Base-by-base conservation (phyloP, 2,329 filamentous ascomycete species). In the Arthrinium phaeospermum region DNA sequence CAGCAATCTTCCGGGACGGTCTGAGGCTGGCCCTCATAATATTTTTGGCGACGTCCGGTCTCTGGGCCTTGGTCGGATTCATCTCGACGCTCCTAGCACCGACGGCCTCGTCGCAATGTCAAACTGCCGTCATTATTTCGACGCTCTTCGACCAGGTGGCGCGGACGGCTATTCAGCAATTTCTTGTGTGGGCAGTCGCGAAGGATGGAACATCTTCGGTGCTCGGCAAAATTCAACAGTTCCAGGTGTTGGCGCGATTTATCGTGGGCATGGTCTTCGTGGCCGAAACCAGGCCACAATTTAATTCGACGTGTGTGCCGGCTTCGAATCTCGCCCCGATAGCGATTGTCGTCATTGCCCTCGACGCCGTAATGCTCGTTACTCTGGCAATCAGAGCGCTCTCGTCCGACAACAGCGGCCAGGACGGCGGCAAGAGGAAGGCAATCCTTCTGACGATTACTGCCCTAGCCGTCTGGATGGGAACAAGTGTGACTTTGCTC, bases 11-110 rank as follows among this genome's bases (percentile, higher is more conserved):
- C 78, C 85, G 86, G 80, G 87, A 90, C 82, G 86, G 87, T 82
- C 85, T 86, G 88, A 90, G 89, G 88, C 89, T 91, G 88, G 88
- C 86, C 88, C 88, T 91, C 87, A 81, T 86, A 77, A 80, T 83
- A 75, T 90, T 90, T 79, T 84, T 90, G 77, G 73, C 84, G 37
- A 83, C 85, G 72, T 83, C 87, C 44, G 84, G 85, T 75, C 81
- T 88, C 68, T 91, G 89, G 89, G 87, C 88, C 67, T 80, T 87
- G 53, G 78, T 84, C 73, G 85, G 85, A 72, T 90, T 91, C 74
- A 80, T 86, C 71, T 80, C 86, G 41, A 86, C 86, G 34, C 77
- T 88, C 70, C 82, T 89, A 79, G 80, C 85, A 74, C 78, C 83
- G 46, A 79, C 79, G 45, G 84, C 85, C 45, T 73, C 81, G 24